phyloP scores from a whole-genome alignment of 352 stramenopile genomes.

The Pythium phragmitis region DNA sequence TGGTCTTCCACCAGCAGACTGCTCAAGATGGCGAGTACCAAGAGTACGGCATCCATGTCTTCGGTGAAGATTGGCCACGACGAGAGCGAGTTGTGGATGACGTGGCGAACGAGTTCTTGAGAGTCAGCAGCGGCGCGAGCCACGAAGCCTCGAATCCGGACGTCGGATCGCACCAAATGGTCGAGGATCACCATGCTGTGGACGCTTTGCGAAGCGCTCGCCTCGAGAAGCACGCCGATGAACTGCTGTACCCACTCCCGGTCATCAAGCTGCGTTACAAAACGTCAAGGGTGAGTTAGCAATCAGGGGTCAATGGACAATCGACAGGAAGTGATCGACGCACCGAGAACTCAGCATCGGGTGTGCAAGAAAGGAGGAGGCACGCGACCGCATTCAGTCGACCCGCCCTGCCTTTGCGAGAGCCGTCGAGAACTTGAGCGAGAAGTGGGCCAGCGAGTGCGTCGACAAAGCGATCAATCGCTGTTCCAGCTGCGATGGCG shows the following conservation, averaged over 20 bases:
- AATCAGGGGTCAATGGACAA: background rate
- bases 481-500: conserved; percentile 11
- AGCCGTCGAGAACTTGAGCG: conserved; percentile 3
- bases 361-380: conserved; percentile 8
- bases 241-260: conserved; percentile 18
- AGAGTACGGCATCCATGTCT: conserved; percentile 25
- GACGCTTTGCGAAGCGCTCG: conserved; percentile 11
- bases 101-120: conserved; percentile 13
- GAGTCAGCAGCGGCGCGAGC: conserved; percentile 4
- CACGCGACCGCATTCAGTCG: conserved; percentile 18
- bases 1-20: conserved; percentile 11
- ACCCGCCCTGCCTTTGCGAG: conserved; percentile 4
- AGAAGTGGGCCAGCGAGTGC: conserved; percentile 16
- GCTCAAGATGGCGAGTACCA: conserved; percentile 18
- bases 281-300: background rate
- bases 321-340: background rate
- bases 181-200: conserved; percentile 22
- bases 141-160: conserved; percentile 5
- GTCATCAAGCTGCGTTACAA: conserved; percentile 14
- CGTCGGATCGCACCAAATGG: conserved; percentile 9
- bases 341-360: conserved; percentile 9
- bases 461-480: conserved; percentile 17
- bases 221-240: conserved; percentile 15
- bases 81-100: conserved; percentile 18
- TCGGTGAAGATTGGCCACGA: conserved; percentile 26